Base-by-base conservation (phyloP, 768 basidiomycete species). In the Megacollybia marginata region DNA sequence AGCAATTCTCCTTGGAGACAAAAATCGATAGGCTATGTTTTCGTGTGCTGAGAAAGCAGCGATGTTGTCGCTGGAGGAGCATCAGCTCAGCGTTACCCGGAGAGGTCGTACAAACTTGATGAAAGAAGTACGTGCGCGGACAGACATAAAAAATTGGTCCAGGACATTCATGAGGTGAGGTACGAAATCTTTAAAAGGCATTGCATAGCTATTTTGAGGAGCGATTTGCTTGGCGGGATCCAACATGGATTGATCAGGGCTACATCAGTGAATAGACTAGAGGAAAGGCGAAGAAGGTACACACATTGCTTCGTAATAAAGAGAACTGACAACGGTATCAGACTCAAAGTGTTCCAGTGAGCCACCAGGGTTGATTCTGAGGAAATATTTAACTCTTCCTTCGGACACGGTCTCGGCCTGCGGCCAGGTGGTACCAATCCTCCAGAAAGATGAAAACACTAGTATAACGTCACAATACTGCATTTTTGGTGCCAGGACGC, bases 1-100 rank as follows among this genome's bases (percentile, higher is more conserved):
- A 6, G 88, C 86, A 42, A 92, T 86, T 57, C 79, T 85, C 51
- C 74, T 71, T 5, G 88, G 90, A 9, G 82, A 78, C 54, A 92
- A 75, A 65, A 92, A 91, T n/a, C 90, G 83, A 61, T 92, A 92
- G 16, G 89, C 90, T 53, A 92, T 88, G 64, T 92, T 91, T 61
- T 83, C 86, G 68, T 92, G 88, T 13, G 72, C 70, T 9, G 83
- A 69, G 64, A 91, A 91, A 10, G 81, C 68, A 23, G 83, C 71
- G 54, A 92, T 72, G 64, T 92, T 88, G 65, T 86, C 82, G 63
- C 88, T 92, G 55, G 31, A 28, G 23, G 23, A 6, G 23, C 23
- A 28, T 28, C 6, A 28, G 23, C 23, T 28, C 23, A 28, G 6
- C 6, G 6, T 28, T 6, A 28, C 23, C 6, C 23, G 4, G 23